Conservation (phyloP, 768 basidiomycete species). For the Hygrocybe punicea region DNA sequence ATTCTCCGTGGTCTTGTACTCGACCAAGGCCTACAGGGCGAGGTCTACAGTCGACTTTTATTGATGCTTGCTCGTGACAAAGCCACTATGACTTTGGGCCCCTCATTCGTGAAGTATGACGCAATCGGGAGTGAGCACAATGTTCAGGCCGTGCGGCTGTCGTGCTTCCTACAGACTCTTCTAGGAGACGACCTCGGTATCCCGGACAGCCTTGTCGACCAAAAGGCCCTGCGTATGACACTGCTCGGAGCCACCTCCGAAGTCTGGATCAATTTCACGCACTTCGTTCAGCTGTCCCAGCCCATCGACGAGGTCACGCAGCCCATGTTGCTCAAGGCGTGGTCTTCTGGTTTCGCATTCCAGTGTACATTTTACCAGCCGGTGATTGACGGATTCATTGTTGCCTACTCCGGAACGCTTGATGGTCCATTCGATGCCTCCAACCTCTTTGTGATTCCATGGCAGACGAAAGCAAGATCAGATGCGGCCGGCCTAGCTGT, state of each 20-base stretch:
- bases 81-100: neutral
- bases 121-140: neutral
- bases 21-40: neutral
- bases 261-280: constrained; percentile 8
- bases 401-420: constrained; percentile 5
- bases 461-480: constrained; percentile 2
- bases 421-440: constrained; percentile 3
- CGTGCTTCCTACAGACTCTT: neutral
- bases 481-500: neutral
- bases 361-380: constrained; percentile 2
- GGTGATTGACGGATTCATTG: constrained; percentile 2
- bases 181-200: neutral
- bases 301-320: constrained; percentile 1
- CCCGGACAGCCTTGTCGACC: neutral
- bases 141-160: neutral
- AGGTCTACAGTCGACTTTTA: neutral
- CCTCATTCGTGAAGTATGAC: neutral
- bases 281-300: constrained; percentile 6
- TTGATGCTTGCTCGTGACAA: constrained; percentile 3
- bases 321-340: neutral
- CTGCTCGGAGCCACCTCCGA: neutral
- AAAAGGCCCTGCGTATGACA: neutral
- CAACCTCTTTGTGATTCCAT: neutral
- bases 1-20: neutral
- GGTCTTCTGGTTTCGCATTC: constrained; percentile 4